Base-by-base conservation (phyloP, 164 flowering plant genomes). In the Platanus orientalis region DNA sequence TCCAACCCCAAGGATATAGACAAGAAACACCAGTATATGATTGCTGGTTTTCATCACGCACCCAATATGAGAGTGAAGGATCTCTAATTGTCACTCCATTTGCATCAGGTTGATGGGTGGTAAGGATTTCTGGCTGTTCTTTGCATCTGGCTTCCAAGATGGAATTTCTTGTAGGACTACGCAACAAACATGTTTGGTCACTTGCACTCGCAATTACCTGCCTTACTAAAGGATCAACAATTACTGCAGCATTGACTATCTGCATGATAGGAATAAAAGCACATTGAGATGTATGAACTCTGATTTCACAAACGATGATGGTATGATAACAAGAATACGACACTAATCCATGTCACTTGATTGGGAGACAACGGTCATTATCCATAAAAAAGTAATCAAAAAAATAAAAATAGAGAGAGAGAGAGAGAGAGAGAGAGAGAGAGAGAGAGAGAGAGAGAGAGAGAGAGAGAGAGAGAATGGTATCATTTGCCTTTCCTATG, bases 231-330 rank as follows among this genome's bases (percentile, higher is more conserved):
- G 98, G 96, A 74, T 90, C 94, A 36, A 88, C 96, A 58, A 90
- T 85, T 39, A 90, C 79, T 57, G 96, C 98, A 65, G 96, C 92
- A 84, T 90, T 93, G 21, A 80, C 83, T 36, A 82, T 71, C 96
- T 87, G 82, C 51, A 57, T 26, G 21, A 21, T 29, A 66, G 12
- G 25, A 16, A 28, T 28, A 52, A 10, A 53, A 45, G 14, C n/a
- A 19, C 53, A 42, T 53, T 23, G 6, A 50, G 27, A 66, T 49
- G 42, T 28, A 51, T 26, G 21, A 3, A 24, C 10, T 7, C 25
- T 56, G 17, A 21, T 20, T 12, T 21, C 23, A n/a, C 0, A 16
- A 13, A 24, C 3, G 29, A 2, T 10, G 19, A 12, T 24, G 28
- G 12, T 51, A 25, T 24, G 20, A 4, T 19, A 47, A 20, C 6